Conservation (phyloP, 2,329 filamentous ascomycete species). For the Helotiales sp. region DNA sequence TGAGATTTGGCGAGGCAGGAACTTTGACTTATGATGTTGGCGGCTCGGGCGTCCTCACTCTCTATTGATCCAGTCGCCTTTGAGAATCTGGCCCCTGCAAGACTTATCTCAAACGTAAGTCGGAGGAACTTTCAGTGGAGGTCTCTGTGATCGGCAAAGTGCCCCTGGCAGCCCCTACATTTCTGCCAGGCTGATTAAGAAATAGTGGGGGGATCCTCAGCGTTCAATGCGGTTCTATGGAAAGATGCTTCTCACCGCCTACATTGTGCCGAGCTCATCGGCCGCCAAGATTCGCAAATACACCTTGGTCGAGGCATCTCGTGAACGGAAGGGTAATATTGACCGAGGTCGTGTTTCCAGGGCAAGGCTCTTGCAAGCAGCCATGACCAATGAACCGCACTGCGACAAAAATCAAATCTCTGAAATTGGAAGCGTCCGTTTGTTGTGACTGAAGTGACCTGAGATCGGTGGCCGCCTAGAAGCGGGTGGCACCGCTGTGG, state of each 20-base stretch:
- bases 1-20: neutral
- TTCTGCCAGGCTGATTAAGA: too few relatives aligned
- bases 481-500: too few relatives aligned
- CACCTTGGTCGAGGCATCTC: neutral
- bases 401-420: too few relatives aligned
- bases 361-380: too few relatives aligned
- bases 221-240: too few relatives aligned
- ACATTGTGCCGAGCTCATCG: too few relatives aligned
- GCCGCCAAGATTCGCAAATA: neutral
- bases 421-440: too few relatives aligned
- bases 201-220: too few relatives aligned
- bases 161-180: neutral
- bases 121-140: neutral
- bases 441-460: too few relatives aligned
- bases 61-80: neutral
- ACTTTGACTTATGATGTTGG: neutral
- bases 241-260: too few relatives aligned
- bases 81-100: neutral
- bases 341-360: neutral
- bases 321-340: neutral
- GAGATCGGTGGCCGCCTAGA: too few relatives aligned
- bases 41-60: neutral
- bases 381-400: too few relatives aligned
- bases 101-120: neutral
- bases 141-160: neutral